Conservation (phyloP, 768 basidiomycete species). For the Trichaptum fuscoviolaceum region DNA sequence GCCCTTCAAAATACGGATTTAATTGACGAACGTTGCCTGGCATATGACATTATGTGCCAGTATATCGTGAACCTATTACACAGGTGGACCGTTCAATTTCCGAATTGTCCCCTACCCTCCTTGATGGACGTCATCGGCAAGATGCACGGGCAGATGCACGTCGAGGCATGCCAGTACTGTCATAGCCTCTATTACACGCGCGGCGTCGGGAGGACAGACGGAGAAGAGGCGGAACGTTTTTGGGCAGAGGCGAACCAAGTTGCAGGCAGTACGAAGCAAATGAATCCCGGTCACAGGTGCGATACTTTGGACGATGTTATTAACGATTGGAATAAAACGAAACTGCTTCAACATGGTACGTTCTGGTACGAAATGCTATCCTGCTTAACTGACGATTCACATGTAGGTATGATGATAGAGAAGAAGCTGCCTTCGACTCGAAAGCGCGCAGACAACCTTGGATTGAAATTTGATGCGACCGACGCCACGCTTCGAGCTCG, state of each 20-base stretch:
- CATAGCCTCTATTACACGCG: conserved; percentile 17
- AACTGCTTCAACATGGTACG: not conserved
- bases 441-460: not conserved
- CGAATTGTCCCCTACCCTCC: not conserved
- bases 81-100: not conserved
- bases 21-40: not conserved
- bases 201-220: conserved; percentile 18
- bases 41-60: conserved; percentile 2
- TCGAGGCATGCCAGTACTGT: conserved; percentile 10
- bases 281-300: conserved; percentile 12
- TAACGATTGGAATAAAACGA: conserved; percentile 9
- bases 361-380: not conserved
- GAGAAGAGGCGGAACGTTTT: conserved; percentile 18
- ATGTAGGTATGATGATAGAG: not conserved
- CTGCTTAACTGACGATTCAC: not conserved
- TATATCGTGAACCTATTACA: not conserved
- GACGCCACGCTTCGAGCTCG: not conserved
- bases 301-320: conserved; percentile 18
- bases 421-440: not conserved
- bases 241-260: conserved; percentile 17
- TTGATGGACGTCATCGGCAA: conserved; percentile 7
- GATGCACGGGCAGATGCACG: conserved; percentile 17
- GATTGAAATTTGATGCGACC: not conserved
- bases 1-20: not conserved
- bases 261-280: conserved; percentile 15